A percentile compares a stretch with the other conserved stretches of the same genome.
Evolutionary conservation across 805 yeast genomes (phyloP).

Genomic region (Saccharomycopsis oosterbeekiorum): DNA sequence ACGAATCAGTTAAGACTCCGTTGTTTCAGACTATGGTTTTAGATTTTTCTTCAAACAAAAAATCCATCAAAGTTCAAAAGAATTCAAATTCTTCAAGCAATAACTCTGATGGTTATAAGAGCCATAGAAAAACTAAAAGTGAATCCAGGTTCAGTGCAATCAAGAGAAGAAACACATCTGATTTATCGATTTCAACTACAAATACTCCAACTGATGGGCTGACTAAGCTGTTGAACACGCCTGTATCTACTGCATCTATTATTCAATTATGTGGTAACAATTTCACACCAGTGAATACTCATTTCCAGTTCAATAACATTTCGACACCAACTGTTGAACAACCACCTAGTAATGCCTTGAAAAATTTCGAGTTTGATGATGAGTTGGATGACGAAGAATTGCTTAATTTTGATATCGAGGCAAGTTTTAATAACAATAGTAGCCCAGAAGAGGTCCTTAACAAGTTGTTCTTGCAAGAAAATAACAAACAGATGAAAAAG

Average conservation of each 20-base stretch:
- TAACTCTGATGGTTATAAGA: background rate
- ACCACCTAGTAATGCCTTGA: background rate
- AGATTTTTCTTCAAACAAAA: constrained; percentile 13
- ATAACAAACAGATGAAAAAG: background rate
- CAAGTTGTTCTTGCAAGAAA: background rate
- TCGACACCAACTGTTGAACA: constrained; percentile 7
- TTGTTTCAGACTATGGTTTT: constrained; percentile 16
- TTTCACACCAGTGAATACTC: constrained; percentile 9
- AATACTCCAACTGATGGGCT: constrained; percentile 1
- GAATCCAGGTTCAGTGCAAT: background rate
- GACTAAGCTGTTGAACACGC: constrained; percentile 1
- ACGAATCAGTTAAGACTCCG: constrained; percentile 11
- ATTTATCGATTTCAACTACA: background rate
- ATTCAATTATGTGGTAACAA: constrained; percentile 4
- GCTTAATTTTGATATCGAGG: background rate
- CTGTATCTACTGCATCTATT: constrained; percentile 1
- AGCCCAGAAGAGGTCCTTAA: background rate
- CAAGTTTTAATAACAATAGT: background rate
- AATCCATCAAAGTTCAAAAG: constrained; percentile 9
- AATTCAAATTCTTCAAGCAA: background rate
- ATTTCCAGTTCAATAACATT: background rate
- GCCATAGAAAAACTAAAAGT: constrained; percentile 14
- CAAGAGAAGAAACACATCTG: background rate
- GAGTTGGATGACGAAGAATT: background rate
- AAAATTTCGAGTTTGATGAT: background rate